phyloP scores from a whole-genome alignment of 2,329 filamentous ascomycete genomes.

The Waltergamsia citrina region DNA sequence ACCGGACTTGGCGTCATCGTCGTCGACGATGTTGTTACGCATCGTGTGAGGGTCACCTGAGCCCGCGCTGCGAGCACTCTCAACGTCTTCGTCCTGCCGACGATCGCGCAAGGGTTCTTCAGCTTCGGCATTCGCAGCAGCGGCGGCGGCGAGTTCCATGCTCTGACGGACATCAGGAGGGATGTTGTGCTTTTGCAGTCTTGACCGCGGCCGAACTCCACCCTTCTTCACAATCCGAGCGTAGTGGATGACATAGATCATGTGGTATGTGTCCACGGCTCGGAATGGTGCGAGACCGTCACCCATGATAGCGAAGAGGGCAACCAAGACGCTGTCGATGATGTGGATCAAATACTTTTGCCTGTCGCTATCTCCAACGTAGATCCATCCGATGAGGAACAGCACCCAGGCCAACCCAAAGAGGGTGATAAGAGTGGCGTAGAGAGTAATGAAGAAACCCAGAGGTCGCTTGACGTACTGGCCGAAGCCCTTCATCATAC shows the following conservation, averaged over 20 bases:
- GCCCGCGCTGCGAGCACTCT: neutral
- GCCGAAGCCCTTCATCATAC: constrained; percentile 68
- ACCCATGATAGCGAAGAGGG: constrained; percentile 61
- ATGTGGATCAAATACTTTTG: constrained; percentile 62
- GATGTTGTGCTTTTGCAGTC: constrained; percentile 11
- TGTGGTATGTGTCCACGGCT: constrained; percentile 76
- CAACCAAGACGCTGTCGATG: constrained; percentile 63
- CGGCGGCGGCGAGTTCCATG: constrained; percentile 6
- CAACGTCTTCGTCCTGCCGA: neutral
- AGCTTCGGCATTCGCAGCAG: neutral
- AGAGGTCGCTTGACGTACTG: constrained; percentile 70
- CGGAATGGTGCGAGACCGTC: constrained; percentile 68
- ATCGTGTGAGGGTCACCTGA: constrained; percentile 4
- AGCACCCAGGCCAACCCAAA: constrained; percentile 85
- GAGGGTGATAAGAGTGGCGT: constrained; percentile 72
- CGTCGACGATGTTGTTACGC: constrained; percentile 19
- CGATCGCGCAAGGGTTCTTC: neutral
- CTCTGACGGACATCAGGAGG: constrained; percentile 9
- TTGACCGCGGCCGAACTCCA: constrained; percentile 3
- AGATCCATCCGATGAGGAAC: constrained; percentile 88
- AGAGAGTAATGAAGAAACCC: constrained; percentile 76
- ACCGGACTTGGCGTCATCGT: constrained; percentile 27
- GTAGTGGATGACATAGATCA: constrained; percentile 73
- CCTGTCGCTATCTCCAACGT: constrained; percentile 61
- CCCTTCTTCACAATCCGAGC: constrained; percentile 19